Percentiles rank a stretch among this genome's conserved stretches.
These are phyloP conservation scores for Pestalotiopsis sp. DNA, from an alignment of 2,329 filamentous ascomycete species.

Conservation along the genomic window DNA sequence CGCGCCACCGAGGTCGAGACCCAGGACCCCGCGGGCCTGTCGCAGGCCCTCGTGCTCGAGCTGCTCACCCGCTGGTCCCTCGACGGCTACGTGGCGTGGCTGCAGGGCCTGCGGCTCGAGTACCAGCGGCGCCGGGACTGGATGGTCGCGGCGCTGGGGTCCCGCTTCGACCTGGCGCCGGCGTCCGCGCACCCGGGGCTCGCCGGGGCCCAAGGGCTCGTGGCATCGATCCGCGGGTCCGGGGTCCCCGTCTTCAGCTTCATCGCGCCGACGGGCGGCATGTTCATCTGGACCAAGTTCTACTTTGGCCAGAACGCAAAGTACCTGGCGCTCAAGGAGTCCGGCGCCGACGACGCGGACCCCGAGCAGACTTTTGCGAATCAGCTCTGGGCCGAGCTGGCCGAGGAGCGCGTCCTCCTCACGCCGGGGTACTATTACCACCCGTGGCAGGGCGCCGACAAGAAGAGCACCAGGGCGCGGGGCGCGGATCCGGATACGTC, in stretches of 20 bases:
- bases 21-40: slow-evolving; percentile 68
- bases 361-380: slow-evolving; percentile 24
- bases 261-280: slow-evolving; percentile 28
- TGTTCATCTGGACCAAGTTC: slow-evolving; percentile 33
- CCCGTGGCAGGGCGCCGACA: slow-evolving; percentile 29
- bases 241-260: slow-evolving; percentile 29
- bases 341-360: slow-evolving; percentile 13
- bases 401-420: slow-evolving; percentile 22
- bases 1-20: slow-evolving; percentile 49
- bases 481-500: slow-evolving; percentile 22
- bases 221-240: slow-evolving; percentile 18
- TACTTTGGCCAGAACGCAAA: slow-evolving; percentile 20
- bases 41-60: slow-evolving; percentile 43
- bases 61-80: slow-evolving; percentile 67
- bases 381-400: slow-evolving; percentile 17
- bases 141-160: slow-evolving; percentile 56
- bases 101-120: slow-evolving; percentile 66
- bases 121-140: slow-evolving; percentile 68
- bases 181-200: slow-evolving; percentile 18
- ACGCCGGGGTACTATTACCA: slow-evolving; percentile 33
- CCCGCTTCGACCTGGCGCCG: slow-evolving; percentile 19
- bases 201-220: slow-evolving; percentile 17
- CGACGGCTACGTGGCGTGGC: slow-evolving; percentile 72
- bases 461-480: slow-evolving; percentile 22
- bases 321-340: slow-evolving; percentile 22